phyloP scores from a whole-genome alignment of 1,139 yeast genomes.

The Suhomyces maxii region DNA sequence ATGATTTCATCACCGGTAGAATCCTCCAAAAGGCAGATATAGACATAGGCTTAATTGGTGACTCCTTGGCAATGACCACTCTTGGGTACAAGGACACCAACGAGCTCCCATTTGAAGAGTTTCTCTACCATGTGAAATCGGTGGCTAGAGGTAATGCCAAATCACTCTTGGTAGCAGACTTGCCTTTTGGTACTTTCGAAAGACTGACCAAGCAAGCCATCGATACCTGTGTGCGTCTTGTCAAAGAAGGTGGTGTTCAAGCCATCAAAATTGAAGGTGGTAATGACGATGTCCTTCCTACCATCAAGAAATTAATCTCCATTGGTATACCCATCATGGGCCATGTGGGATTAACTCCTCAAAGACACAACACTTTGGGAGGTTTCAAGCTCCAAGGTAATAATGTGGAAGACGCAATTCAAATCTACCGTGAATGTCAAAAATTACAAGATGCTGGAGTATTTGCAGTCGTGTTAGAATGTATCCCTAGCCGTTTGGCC shows the following conservation, averaged over 20 bases:
- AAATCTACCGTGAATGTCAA: conserved; percentile 66
- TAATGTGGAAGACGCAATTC: conserved; percentile 52
- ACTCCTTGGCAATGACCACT: conserved; percentile 89
- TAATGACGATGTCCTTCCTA: conserved; percentile 45
- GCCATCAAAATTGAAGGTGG: conserved; percentile 92
- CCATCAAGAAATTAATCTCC: conserved; percentile 50
- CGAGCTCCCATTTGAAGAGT: conserved; percentile 74
- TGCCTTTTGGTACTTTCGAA: conserved; percentile 89
- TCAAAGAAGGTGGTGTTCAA: conserved; percentile 66
- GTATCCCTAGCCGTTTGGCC: conserved; percentile 80
- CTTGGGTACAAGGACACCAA: conserved; percentile 80
- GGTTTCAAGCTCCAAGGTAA: conserved; percentile 90
- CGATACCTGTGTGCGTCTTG: conserved; percentile 58
- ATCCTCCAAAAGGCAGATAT: conserved; percentile 69
- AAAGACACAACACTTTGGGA: conserved; percentile 72
- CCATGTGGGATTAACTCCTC: conserved; percentile 93
- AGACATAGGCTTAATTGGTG: conserved; percentile 82
- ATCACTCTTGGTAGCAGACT: conserved; percentile 78
- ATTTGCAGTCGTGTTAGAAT: conserved; percentile 75
- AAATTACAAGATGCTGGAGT: conserved; percentile 77
- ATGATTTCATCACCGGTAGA: conserved; percentile 77
- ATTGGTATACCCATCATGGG: conserved; percentile 91
- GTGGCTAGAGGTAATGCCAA: conserved; percentile 68
- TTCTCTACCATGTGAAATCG: conserved; percentile 72
- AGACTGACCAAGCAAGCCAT: conserved; percentile 63